Evolutionary conservation across 306 rosid genomes (phyloP).

Genomic region (Vigna unguiculata): DNA sequence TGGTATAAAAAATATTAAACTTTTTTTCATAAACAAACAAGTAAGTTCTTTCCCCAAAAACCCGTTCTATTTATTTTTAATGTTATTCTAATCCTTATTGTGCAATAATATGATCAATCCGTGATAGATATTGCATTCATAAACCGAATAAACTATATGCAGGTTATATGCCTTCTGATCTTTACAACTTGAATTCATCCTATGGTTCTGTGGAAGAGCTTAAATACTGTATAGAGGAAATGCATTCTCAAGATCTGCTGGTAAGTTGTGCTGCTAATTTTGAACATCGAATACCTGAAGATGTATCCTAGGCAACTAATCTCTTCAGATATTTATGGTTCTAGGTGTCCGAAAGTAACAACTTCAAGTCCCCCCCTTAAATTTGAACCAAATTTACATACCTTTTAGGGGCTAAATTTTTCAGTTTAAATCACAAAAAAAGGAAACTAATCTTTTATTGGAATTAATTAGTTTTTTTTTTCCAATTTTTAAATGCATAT

Average conservation of each 20-base stretch:
- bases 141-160: constrained; percentile 45
- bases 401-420: constrained; percentile 24
- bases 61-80: neutral
- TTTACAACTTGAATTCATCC: constrained; percentile 80
- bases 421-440: constrained; percentile 27
- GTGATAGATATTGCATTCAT: constrained; percentile 34
- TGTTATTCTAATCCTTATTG: neutral
- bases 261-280: constrained; percentile 51
- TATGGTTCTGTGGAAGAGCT: constrained; percentile 79
- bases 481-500: constrained; percentile 6
- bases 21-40: neutral
- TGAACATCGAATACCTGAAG: constrained; percentile 38
- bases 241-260: constrained; percentile 78
- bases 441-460: neutral
- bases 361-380: neutral
- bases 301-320: constrained; percentile 17
- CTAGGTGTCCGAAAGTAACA: constrained; percentile 12
- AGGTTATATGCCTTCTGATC: constrained; percentile 92
- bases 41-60: neutral
- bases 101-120: constrained; percentile 26
- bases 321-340: constrained; percentile 25
- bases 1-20: too few relatives aligned
- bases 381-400: constrained; percentile 13
- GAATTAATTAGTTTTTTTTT: constrained; percentile 23
- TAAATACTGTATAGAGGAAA: constrained; percentile 67